These are phyloP conservation scores for Neonectria sp. DNA, from an alignment of 2,329 filamentous ascomycete species.

Conservation along the genomic window DNA sequence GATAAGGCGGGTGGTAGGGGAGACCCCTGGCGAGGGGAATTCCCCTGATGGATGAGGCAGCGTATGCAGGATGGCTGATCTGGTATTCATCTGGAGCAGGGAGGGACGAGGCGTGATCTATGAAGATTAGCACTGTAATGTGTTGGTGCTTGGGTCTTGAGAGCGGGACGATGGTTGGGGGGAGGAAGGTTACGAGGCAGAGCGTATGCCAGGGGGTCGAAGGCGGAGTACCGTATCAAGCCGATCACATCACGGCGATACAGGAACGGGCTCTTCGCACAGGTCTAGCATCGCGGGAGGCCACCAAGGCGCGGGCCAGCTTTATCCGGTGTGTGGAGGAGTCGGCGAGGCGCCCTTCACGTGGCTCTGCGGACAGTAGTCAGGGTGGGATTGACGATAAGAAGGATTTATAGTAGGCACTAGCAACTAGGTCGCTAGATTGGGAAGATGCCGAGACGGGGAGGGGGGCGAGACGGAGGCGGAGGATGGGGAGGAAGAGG, in stretches of 20 bases:
- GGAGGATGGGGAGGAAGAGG: slow-evolving; percentile 16
- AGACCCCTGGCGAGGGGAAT: slow-evolving; percentile 5
- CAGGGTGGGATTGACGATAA: slow-evolving; percentile 17
- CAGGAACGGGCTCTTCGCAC: background rate
- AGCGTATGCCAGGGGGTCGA: background rate
- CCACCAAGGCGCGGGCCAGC: slow-evolving; percentile 14
- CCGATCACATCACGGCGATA: slow-evolving; percentile 7
- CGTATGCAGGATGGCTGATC: background rate
- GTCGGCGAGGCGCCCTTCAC: slow-evolving; percentile 9
- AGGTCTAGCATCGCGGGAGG: background rate
- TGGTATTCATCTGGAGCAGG: background rate
- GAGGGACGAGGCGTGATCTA: background rate
- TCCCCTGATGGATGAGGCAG: background rate
- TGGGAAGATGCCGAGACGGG: slow-evolving; percentile 20
- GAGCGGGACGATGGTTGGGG: background rate
- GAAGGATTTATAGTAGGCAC: slow-evolving; percentile 25
- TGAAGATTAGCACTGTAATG: background rate
- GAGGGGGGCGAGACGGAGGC: background rate
- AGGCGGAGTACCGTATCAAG: background rate
- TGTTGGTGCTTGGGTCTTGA: background rate
- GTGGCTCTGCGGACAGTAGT: slow-evolving; percentile 14
- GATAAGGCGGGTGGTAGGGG: background rate
- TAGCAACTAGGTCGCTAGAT: slow-evolving; percentile 11
- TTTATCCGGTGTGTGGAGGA: background rate
- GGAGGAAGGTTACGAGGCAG: background rate